A percentile compares a stretch with the other conserved stretches of the same genome.
Conservation (phyloP, 495 filamentous ascomycete species). For the Penicillium arizonense region DNA sequence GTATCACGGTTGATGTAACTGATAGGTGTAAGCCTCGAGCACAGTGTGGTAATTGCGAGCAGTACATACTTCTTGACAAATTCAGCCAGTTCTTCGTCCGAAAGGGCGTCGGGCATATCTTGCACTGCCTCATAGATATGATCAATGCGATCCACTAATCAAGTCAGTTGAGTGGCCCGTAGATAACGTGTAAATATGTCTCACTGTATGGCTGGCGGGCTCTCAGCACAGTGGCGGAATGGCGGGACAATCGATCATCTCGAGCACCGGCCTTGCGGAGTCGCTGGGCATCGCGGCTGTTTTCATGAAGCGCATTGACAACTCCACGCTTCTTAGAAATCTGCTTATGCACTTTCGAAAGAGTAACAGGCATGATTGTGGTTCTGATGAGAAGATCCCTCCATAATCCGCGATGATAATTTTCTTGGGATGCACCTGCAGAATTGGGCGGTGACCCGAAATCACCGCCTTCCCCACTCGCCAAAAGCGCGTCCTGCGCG, state of each 20-base stretch:
- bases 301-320: slow-evolving; percentile 71
- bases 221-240: slow-evolving; percentile 60
- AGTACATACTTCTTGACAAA: slow-evolving; percentile 59
- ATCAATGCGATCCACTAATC: slow-evolving; percentile 64
- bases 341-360: slow-evolving; percentile 80
- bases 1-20: slow-evolving; percentile 79
- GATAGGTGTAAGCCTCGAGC: background rate
- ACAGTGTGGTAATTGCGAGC: background rate
- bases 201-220: slow-evolving; percentile 66
- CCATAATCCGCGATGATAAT: slow-evolving; percentile 13
- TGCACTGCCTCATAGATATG: slow-evolving; percentile 67
- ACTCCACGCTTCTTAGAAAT: slow-evolving; percentile 72
- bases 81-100: slow-evolving; percentile 55
- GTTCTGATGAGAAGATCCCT: background rate
- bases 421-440: slow-evolving; percentile 23
- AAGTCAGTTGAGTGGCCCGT: slow-evolving; percentile 7
- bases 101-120: slow-evolving; percentile 53
- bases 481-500: slow-evolving; percentile 27
- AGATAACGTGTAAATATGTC: slow-evolving; percentile 9
- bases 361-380: slow-evolving; percentile 59
- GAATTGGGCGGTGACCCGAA: slow-evolving; percentile 19
- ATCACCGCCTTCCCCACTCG: slow-evolving; percentile 26
- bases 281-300: slow-evolving; percentile 74
- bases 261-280: slow-evolving; percentile 70
- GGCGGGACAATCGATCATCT: slow-evolving; percentile 71